Conservation (phyloP, 2,329 filamentous ascomycete species). For the Calonectria fujianensis region DNA sequence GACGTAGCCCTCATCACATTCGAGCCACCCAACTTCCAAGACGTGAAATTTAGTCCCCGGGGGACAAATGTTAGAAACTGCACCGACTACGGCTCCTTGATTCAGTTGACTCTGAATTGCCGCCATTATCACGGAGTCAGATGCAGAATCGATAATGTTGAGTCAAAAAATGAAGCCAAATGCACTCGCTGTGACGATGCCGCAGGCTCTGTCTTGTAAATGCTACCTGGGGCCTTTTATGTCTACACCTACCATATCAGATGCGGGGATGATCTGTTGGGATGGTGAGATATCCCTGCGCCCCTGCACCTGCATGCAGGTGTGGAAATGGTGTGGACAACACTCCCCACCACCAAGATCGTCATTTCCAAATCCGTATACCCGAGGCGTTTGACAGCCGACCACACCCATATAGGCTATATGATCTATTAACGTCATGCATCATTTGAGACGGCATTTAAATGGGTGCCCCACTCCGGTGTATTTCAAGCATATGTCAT, state of each 20-base stretch:
- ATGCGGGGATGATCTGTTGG: neutral
- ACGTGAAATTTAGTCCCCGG: conserved; percentile 35
- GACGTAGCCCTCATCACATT: conserved; percentile 34
- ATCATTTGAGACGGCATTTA: neutral
- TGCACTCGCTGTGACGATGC: too few species aligned
- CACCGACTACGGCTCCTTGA: conserved; percentile 15
- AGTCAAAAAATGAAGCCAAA: neutral
- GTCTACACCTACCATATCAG: neutral
- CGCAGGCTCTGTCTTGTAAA: neutral
- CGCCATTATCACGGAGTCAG: conserved; percentile 10
- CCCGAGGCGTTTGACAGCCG: conserved; percentile 3
- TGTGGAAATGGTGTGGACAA: neutral
- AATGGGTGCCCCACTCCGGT: neutral
- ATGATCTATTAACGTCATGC: neutral
- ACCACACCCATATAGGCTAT: conserved; percentile 13
- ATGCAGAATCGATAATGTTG: neutral
- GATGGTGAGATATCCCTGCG: neutral
- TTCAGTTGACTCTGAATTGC: conserved; percentile 31
- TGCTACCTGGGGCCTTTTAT: conserved; percentile 16
- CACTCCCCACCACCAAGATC: neutral
- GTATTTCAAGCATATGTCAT: neutral
- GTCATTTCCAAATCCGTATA: conserved; percentile 4
- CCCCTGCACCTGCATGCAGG: conserved; percentile 8
- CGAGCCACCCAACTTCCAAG: conserved; percentile 36
- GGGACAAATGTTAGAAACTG: conserved; percentile 29